These are phyloP conservation scores for Cymbidium sinense DNA, from an alignment of 106 monocot genomes.

Conservation along the genomic window DNA sequence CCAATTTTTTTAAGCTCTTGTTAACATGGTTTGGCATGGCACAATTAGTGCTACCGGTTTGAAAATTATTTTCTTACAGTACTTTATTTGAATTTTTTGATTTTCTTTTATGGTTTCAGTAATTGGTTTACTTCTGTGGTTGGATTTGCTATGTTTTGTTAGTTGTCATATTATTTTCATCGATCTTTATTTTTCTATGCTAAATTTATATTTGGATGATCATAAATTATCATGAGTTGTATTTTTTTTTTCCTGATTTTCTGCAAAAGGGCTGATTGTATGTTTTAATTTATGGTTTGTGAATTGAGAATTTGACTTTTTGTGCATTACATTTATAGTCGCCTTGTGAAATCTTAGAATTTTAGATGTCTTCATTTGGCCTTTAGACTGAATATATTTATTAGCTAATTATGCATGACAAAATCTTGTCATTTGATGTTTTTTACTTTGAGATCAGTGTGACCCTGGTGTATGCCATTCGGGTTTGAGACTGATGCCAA, in stretches of 20 bases:
- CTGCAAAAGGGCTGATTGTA: no score
- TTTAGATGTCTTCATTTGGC: neutral
- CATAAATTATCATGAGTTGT: no score
- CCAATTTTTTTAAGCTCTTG: no score
- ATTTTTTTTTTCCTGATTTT: no score
- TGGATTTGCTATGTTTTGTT: neutral
- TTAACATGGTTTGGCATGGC: neutral
- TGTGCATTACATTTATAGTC: neutral
- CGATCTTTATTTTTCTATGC: neutral
- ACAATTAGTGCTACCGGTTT: neutral
- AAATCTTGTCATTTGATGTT: neutral
- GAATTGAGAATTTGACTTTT: neutral
- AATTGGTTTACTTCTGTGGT: neutral
- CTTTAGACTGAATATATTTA: neutral
- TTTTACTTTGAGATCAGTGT: neutral
- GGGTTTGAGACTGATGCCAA: neutral
- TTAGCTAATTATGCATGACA: neutral
- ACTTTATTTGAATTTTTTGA: neutral
- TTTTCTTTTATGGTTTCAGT: neutral
- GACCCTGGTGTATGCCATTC: neutral
- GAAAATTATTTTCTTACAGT: neutral
- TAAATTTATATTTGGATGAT: neutral
- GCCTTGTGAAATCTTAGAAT: neutral
- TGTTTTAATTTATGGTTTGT: no score
- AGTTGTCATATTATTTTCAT: neutral